Evolutionary conservation across 345 rosid genomes (phyloP), one percentile per base, ranked within the genome.

Genomic region (Lumnitzera racemosa): DNA sequence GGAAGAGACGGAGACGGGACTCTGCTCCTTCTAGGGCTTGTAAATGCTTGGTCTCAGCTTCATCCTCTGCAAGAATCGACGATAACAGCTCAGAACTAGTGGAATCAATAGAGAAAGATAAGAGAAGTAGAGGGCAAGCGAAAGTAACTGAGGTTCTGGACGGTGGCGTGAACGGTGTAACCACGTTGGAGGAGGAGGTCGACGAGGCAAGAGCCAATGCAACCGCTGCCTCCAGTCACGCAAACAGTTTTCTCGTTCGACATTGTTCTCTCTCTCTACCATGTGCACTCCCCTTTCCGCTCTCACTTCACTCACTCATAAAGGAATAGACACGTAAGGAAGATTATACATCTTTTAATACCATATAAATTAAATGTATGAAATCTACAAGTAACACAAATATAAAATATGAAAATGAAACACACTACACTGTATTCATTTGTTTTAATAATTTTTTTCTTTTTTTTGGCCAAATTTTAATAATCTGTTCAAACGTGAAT

Each of bases 221-320:
- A 77, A 31, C 97, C 99, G 74, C 97, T 94, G 48, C 86, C 97
- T 24, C 99, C 97, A 54, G 96, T 94, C 57, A 94, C 95, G 66
- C 97, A 90, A 11, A 83, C 90, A n/a, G 50, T 69, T 59, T 87
- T 80, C 41, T 66, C 69, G 63, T 53, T 63, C 14, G 70, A 67
- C 90, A 82, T 84, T 12, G 15, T 29, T 48, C 20, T 1, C 53
- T 2, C 11, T 36, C 53, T 49, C 20, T 20, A 20, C 20, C 20
- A 20, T 20, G 20, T 20, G 20, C 53, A 43, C 41, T 6, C 15
- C 2, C 46, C n/a, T 41, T 20, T 14, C 49, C 15, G 13, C 52
- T 16, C 20, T 24, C 14, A 23, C 17, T 15, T 23, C 23, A 9
- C 48, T 41, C 61, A 36, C 61, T 57, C 31, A 27, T 5, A 27